These are phyloP conservation scores for Aspergillus steynii DNA, from an alignment of 495 filamentous ascomycete species.

Conservation along the genomic window DNA sequence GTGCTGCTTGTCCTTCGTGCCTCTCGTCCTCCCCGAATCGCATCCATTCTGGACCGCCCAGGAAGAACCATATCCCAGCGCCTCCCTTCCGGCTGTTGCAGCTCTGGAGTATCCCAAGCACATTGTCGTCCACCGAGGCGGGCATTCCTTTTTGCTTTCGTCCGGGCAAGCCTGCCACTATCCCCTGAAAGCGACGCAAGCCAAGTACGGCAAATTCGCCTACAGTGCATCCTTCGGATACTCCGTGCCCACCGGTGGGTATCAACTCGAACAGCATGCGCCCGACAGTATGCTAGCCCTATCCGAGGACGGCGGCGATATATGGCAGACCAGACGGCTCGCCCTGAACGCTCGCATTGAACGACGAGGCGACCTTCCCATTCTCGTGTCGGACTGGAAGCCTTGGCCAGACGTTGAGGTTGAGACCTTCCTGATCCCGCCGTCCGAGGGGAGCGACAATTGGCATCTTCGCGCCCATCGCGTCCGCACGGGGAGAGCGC, in stretches of 20 bases:
- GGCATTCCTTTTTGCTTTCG: conserved; percentile 70
- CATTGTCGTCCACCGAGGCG: conserved; percentile 59
- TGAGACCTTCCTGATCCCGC: conserved; percentile 64
- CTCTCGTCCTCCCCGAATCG: conserved; percentile 61
- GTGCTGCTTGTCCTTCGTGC: conserved; percentile 76
- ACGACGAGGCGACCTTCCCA: conserved; percentile 44
- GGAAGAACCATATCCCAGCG: conserved; percentile 61
- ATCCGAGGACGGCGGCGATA: conserved; percentile 75
- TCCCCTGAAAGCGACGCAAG: conserved; percentile 74
- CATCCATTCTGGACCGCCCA: conserved; percentile 74
- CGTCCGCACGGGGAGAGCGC: conserved; percentile 55
- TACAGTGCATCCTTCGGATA: conserved; percentile 75
- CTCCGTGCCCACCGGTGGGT: conserved; percentile 72
- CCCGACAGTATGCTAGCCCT: conserved; percentile 73
- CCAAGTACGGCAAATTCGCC: conserved; percentile 79
- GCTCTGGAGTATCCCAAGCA: conserved; percentile 67
- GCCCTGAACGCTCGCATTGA: conserved; percentile 59
- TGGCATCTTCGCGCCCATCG: conserved; percentile 70
- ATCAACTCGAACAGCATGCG: conserved; percentile 73
- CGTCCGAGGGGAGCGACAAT: conserved; percentile 50
- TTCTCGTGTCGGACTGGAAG: conserved; percentile 66
- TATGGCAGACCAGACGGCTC: conserved; percentile 71
- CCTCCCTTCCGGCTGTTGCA: conserved; percentile 52
- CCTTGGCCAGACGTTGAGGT: conserved; percentile 67
- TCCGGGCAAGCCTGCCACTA: conserved; percentile 79